A percentile compares a stretch with the other conserved stretches of the same genome.
Conservation (phyloP, 371 early-diverging fungal genomes). For the Syncephalastrum racemosum region DNA sequence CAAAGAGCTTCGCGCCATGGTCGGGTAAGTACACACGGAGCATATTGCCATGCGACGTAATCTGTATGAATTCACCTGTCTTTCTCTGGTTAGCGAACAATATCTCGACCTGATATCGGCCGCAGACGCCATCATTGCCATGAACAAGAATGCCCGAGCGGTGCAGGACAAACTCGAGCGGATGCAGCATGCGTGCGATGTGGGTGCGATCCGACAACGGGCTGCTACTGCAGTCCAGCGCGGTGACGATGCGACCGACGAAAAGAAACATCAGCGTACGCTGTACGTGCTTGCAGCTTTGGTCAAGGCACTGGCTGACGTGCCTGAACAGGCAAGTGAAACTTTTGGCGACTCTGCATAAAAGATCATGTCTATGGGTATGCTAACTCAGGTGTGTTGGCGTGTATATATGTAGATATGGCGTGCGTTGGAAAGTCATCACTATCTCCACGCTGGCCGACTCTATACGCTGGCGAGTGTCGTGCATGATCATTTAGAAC, state of each 20-base stretch:
- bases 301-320: constrained; percentile 82
- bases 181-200: constrained; percentile 62
- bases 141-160: constrained; percentile 62
- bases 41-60: too few species aligned
- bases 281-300: constrained; percentile 77
- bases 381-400: neutral
- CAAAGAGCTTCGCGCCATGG: constrained; percentile 81
- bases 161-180: constrained; percentile 60
- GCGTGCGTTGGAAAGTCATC: constrained; percentile 72
- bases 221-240: constrained; percentile 10
- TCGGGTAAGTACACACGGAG: constrained; percentile 70
- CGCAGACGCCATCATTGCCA: constrained; percentile 77
- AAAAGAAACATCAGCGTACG: constrained; percentile 22
- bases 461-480: constrained; percentile 67
- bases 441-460: constrained; percentile 70
- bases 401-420: constrained; percentile 54
- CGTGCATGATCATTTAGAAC: constrained; percentile 64
- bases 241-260: constrained; percentile 17
- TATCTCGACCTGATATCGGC: constrained; percentile 84
- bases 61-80: too few species aligned
- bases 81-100: constrained; percentile 61
- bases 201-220: constrained; percentile 46
- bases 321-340: constrained; percentile 78
- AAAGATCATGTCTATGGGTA: neutral
- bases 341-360: too few species aligned